Evolutionary conservation across 2,329 filamentous ascomycete genomes (phyloP).

Genomic region (Onygenales sp.): DNA sequence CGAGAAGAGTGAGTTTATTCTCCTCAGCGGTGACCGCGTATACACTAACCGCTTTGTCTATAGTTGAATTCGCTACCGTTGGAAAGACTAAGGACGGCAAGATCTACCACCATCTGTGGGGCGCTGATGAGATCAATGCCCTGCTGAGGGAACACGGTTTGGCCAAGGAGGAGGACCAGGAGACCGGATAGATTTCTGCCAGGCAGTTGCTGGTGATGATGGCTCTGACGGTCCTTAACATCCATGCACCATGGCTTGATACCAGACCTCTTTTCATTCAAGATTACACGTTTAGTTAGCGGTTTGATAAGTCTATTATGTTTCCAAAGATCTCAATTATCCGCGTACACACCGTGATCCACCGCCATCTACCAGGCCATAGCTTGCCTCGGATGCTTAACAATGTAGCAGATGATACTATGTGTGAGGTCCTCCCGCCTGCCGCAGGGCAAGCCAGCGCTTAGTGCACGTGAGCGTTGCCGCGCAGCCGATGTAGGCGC

Average conservation of each 20-base stretch:
- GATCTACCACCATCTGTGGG: constrained; percentile 98
- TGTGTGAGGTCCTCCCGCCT: background rate
- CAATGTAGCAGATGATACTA: too few relatives aligned
- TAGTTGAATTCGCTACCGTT: constrained; percentile 97
- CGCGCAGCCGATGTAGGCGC: background rate
- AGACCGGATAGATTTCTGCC: constrained; percentile 38
- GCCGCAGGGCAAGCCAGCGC: background rate
- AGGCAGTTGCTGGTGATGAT: background rate
- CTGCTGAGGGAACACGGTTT: constrained; percentile 92
- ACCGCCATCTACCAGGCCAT: too few relatives aligned
- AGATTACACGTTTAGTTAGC: background rate
- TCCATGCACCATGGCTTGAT: background rate
- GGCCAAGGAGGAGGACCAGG: constrained; percentile 67
- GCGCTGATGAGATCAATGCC: constrained; percentile 88
- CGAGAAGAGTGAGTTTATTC: constrained; percentile 77
- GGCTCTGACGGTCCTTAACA: background rate
- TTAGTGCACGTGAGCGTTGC: background rate
- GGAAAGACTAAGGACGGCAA: constrained; percentile 90
- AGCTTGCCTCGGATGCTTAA: too few relatives aligned
- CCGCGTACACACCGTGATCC: too few relatives aligned
- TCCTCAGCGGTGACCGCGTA: background rate
- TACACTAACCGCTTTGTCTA: constrained; percentile 3
- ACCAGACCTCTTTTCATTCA: background rate
- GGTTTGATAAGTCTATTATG: background rate
- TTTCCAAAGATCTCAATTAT: too few relatives aligned